Percentiles rank a stretch among this genome's conserved stretches.
These are phyloP conservation scores for Coemansia reversa DNA, from an alignment of 192 early-diverging fungal species.

Conservation along the genomic window DNA sequence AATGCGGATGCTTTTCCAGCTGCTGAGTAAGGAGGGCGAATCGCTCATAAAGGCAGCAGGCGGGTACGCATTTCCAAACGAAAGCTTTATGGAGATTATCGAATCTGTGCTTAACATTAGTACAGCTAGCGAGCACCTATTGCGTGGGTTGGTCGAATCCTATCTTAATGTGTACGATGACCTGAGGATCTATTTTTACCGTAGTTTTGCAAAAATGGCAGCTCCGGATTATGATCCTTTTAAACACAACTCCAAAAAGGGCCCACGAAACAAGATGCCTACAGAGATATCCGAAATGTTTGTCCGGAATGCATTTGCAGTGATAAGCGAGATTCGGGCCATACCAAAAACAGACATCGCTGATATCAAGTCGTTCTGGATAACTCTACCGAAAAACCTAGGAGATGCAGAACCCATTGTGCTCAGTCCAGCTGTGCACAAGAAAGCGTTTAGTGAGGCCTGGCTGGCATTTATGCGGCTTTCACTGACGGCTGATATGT, in stretches of 20 bases:
- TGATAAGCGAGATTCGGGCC: conserved; percentile 60
- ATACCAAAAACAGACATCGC: conserved; percentile 56
- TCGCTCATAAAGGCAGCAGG: conserved; percentile 30
- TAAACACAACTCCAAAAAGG: conserved; percentile 21
- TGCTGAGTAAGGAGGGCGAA: conserved; percentile 67
- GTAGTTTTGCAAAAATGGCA: conserved; percentile 55
- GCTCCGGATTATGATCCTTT: conserved; percentile 40
- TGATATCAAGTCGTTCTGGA: conserved; percentile 66
- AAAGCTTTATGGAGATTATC: conserved; percentile 59
- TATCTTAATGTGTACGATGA: conserved; percentile 83
- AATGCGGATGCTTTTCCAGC: conserved; percentile 67
- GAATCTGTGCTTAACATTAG: conserved; percentile 58
- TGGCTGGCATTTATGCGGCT: conserved; percentile 78
- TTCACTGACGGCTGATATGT: conserved; percentile 68
- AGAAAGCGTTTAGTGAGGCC: conserved; percentile 70
- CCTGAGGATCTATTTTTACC: conserved; percentile 78
- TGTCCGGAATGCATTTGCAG: conserved; percentile 60
- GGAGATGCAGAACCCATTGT: conserved; percentile 23
- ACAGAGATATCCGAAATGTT: conserved; percentile 44
- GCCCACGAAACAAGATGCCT: conserved; percentile 1
- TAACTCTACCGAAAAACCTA: conserved; percentile 6
- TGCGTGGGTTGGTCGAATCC: conserved; percentile 64
- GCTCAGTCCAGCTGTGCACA: conserved; percentile 59
- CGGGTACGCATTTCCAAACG: conserved; percentile 68
- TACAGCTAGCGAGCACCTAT: conserved; percentile 62